These are phyloP conservation scores for Monascus ruber DNA, from an alignment of 2,329 filamentous ascomycete species.

Conservation along the genomic window DNA sequence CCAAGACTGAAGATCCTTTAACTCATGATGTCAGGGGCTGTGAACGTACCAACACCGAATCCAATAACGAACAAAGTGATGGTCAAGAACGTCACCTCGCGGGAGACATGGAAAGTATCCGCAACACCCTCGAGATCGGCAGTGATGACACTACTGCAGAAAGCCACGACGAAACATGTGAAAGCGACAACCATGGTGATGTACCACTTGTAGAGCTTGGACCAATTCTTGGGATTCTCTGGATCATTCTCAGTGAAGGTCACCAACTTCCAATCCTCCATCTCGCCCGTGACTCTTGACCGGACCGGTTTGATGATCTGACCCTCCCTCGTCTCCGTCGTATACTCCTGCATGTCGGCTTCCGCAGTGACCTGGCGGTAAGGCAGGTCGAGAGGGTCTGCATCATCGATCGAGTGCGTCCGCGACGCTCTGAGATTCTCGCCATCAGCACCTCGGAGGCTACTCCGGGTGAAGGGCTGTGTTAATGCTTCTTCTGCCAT, in stretches of 20 bases:
- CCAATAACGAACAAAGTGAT: constrained; percentile 72
- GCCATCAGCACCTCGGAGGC: background rate
- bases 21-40: background rate
- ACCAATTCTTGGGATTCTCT: constrained; percentile 80
- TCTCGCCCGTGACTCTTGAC: constrained; percentile 43
- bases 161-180: constrained; percentile 64
- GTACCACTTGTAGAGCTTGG: constrained; percentile 67
- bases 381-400: constrained; percentile 48
- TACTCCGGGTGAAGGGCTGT: background rate
- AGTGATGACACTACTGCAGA: constrained; percentile 64
- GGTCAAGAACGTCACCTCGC: constrained; percentile 60
- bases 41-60: constrained; percentile 56
- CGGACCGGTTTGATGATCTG: constrained; percentile 45
- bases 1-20: background rate
- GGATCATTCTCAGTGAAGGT: constrained; percentile 61
- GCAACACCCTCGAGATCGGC: constrained; percentile 57
- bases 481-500: background rate
- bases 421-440: constrained; percentile 6
- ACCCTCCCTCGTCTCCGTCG: constrained; percentile 49
- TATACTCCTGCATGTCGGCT: constrained; percentile 58
- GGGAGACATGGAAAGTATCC: constrained; percentile 54
- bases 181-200: constrained; percentile 73
- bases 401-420: constrained; percentile 11
- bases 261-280: constrained; percentile 51
- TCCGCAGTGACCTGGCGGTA: constrained; percentile 50